These are phyloP conservation scores for Coelastrella sp. DNA, from an alignment of 139 green algal genomes.

Conservation along the genomic window DNA sequence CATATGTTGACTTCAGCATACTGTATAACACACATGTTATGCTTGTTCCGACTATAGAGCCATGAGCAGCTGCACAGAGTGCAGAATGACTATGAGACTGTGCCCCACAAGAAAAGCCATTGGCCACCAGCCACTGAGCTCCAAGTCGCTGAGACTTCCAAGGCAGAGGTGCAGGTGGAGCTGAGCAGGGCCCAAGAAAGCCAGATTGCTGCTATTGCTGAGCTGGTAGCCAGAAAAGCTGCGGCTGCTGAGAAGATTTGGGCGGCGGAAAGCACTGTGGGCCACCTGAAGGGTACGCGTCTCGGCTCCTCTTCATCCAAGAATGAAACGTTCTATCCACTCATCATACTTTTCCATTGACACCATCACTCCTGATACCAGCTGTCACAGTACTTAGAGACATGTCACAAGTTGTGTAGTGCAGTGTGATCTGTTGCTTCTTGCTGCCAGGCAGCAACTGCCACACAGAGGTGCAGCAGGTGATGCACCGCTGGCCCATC, in stretches of 20 bases:
- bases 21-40: neutral
- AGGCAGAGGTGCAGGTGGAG: neutral
- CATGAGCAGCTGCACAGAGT: neutral
- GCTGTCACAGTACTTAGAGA: no score
- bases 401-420: no score
- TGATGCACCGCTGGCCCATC: neutral
- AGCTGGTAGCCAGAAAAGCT: neutral
- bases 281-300: neutral
- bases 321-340: no score
- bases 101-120: slow-evolving; percentile 1
- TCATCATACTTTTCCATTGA: no score
- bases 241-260: slow-evolving; percentile 23
- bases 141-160: neutral
- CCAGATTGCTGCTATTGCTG: neutral
- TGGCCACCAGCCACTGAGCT: neutral
- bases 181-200: slow-evolving; percentile 3
- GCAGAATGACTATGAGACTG: neutral
- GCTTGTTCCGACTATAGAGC: neutral
- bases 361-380: no score
- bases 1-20: neutral
- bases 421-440: neutral
- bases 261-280: neutral
- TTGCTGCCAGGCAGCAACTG: neutral
- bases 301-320: neutral
- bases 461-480: neutral